Percentiles rank a stretch among this genome's conserved stretches.
Conservation (phyloP, 371 early-diverging fungal genomes). For the Massospora cicadina region DNA sequence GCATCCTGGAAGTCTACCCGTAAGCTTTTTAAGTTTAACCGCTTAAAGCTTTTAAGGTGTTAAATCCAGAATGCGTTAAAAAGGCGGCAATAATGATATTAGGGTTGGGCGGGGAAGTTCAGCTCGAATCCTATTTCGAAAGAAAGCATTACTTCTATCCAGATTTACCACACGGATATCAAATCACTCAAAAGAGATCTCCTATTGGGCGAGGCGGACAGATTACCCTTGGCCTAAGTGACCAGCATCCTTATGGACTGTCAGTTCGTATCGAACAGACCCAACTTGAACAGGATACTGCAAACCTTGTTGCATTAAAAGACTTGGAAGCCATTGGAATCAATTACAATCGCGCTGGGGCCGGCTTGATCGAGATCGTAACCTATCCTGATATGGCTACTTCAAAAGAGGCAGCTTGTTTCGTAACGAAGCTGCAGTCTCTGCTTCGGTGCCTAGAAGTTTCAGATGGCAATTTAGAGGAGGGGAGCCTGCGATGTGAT, state of each 20-base stretch:
- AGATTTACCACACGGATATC: conserved; percentile 82
- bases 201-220: conserved; percentile 48
- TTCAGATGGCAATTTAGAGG: conserved; percentile 69
- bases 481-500: conserved; percentile 80
- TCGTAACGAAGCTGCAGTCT: conserved; percentile 55
- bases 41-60: conserved; percentile 21
- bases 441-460: conserved; percentile 49
- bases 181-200: conserved; percentile 77
- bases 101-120: conserved; percentile 45
- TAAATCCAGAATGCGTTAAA: conserved; percentile 51
- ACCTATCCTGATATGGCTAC: conserved; percentile 62
- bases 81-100: conserved; percentile 55
- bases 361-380: conserved; percentile 77
- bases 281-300: conserved; percentile 83
- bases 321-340: conserved; percentile 38
- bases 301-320: conserved; percentile 55
- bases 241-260: conserved; percentile 28
- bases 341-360: conserved; percentile 78
- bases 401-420: conserved; percentile 50
- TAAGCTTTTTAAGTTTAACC: conserved; percentile 13
- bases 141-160: conserved; percentile 90
- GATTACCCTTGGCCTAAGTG: conserved; percentile 26
- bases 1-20: conserved; percentile 63
- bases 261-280: conserved; percentile 56
- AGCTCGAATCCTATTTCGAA: conserved; percentile 53